Conservation (phyloP, 495 filamentous ascomycete genomes). For the Oidiodendron maius region DNA sequence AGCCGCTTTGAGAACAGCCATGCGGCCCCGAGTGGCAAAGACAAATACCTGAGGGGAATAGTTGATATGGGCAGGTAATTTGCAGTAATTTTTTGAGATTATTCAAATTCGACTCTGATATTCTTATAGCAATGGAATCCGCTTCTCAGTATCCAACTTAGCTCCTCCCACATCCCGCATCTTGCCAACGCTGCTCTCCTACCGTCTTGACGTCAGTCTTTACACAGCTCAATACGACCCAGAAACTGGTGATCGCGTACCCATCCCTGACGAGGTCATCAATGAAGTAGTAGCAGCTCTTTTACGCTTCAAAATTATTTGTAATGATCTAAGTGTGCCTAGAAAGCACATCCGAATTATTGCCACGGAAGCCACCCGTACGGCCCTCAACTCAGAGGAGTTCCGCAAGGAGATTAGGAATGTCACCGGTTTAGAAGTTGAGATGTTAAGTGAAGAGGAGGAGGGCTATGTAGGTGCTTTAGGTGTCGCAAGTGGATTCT, state of each 20-base stretch:
- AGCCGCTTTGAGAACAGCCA: no score
- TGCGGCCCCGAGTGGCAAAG: no score
- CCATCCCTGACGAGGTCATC: constrained; percentile 47
- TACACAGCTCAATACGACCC: constrained; percentile 52
- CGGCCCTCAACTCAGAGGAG: constrained; percentile 52
- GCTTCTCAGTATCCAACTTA: constrained; percentile 58
- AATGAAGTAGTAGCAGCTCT: constrained; percentile 42
- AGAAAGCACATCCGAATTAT: constrained; percentile 42
- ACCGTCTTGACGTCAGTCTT: constrained; percentile 51
- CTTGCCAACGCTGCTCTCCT: constrained; percentile 50
- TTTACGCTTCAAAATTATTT: constrained; percentile 49
- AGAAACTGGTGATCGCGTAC: constrained; percentile 22
- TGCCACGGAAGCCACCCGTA: constrained; percentile 62
- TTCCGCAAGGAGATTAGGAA: constrained; percentile 44
- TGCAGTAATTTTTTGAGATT: background rate
- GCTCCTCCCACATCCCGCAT: constrained; percentile 46
- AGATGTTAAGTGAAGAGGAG: constrained; percentile 55
- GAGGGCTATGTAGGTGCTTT: constrained; percentile 59
- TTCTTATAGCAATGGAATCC: constrained; percentile 58
- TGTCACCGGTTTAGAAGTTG: constrained; percentile 46
- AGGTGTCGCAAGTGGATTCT: constrained; percentile 61
- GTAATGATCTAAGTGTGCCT: constrained; percentile 47
- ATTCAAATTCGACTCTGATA: background rate
- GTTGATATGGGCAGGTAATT: constrained; percentile 1
- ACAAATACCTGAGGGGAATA: background rate